Evolutionary conservation across 148 eudicot genomes (phyloP).

Genomic region (Cornus florida): DNA sequence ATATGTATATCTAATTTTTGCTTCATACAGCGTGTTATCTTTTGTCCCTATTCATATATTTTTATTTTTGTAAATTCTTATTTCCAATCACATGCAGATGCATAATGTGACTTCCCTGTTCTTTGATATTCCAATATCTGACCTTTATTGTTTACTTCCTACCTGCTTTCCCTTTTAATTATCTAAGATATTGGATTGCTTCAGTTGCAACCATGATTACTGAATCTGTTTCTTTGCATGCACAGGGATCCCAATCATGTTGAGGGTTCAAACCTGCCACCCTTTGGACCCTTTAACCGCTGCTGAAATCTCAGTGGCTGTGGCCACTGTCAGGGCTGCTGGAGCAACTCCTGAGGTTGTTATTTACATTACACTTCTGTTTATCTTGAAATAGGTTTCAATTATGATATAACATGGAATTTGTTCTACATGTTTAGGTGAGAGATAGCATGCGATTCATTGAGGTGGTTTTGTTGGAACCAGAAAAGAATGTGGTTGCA

Average conservation of each 20-base stretch:
- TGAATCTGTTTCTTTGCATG: background rate
- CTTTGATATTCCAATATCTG: background rate
- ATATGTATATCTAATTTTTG: too few species aligned
- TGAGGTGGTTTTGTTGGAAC: slow-evolving; percentile 80
- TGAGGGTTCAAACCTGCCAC: slow-evolving; percentile 68
- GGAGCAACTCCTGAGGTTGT: slow-evolving; percentile 88
- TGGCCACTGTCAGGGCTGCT: slow-evolving; percentile 92
- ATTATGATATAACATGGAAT: background rate
- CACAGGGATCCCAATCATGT: slow-evolving; percentile 40
- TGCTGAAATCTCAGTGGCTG: slow-evolving; percentile 82
- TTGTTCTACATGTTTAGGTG: slow-evolving; percentile 31
- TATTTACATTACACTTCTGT: background rate
- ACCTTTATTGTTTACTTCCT: background rate
- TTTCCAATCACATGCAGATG: background rate
- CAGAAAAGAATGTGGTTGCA: slow-evolving; percentile 71
- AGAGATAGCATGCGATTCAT: slow-evolving; percentile 88
- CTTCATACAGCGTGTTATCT: too few species aligned
- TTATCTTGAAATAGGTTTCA: background rate
- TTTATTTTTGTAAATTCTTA: background rate
- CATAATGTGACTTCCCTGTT: background rate
- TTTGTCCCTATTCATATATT: too few species aligned
- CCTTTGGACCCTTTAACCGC: slow-evolving; percentile 84
- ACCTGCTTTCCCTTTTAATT: background rate
- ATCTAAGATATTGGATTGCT: background rate
- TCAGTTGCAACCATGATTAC: background rate